Evolutionary conservation across 306 rosid species (phyloP).

Genomic region (Vigna hirtella): DNA sequence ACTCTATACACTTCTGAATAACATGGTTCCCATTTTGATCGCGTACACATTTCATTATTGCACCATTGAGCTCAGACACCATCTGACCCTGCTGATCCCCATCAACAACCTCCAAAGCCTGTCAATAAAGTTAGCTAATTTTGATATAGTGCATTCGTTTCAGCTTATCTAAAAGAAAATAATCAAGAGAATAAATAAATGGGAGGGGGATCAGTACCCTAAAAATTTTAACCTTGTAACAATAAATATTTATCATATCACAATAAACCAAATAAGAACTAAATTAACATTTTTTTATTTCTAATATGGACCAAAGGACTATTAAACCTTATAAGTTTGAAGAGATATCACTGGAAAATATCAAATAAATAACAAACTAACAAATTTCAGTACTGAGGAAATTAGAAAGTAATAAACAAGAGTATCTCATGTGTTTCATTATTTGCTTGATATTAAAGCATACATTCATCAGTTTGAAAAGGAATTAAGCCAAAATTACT

Average conservation of each 20-base stretch:
- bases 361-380: slow-evolving; percentile 26
- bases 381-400: slow-evolving; percentile 37
- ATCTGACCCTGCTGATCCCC: slow-evolving; percentile 81
- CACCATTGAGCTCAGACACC: slow-evolving; percentile 91
- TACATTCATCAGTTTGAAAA: slow-evolving; percentile 29
- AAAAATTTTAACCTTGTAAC: not conserved
- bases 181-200: slow-evolving; percentile 2
- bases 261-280: not conserved
- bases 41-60: slow-evolving; percentile 88
- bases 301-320: slow-evolving; percentile 31
- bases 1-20: slow-evolving; percentile 92
- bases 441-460: slow-evolving; percentile 29
- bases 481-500: slow-evolving; percentile 24
- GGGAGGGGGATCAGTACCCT: not conserved
- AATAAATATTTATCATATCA: slow-evolving; percentile 1
- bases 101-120: slow-evolving; percentile 95
- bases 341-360: slow-evolving; percentile 12
- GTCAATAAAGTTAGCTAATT: slow-evolving; percentile 42
- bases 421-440: slow-evolving; percentile 31
- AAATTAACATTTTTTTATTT: slow-evolving; percentile 19
- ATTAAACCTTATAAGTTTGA: slow-evolving; percentile 15
- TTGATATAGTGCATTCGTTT: slow-evolving; percentile 31
- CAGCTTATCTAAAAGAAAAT: slow-evolving; percentile 24
- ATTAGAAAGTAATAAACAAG: slow-evolving; percentile 31
- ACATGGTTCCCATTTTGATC: slow-evolving; percentile 99